These are phyloP conservation scores for Diplodia mutila DNA, from an alignment of 2,329 filamentous ascomycete species.

Conservation along the genomic window DNA sequence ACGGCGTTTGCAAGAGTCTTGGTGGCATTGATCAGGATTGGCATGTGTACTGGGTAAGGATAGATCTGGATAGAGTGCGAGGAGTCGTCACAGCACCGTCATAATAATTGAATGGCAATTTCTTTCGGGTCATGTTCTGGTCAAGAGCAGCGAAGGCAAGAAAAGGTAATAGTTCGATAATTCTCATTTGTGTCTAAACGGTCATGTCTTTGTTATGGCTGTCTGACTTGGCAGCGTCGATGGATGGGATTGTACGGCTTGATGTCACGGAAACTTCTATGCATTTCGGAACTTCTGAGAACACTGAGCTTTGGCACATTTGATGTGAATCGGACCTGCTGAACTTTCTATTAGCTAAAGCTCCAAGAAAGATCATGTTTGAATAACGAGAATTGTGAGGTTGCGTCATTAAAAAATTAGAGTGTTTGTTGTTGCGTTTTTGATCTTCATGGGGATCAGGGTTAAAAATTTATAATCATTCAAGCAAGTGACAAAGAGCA, in stretches of 20 bases:
- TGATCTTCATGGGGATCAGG: conserved; percentile 63
- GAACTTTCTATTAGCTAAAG: neutral
- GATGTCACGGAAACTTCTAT: neutral
- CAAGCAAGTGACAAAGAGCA: conserved; percentile 32
- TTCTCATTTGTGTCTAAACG: neutral
- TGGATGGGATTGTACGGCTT: neutral
- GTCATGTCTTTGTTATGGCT: neutral
- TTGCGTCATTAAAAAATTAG: conserved; percentile 71
- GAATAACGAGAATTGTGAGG: neutral
- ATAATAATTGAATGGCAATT: neutral
- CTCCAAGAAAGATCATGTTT: neutral
- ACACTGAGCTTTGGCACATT: neutral
- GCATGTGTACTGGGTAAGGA: conserved; percentile 61
- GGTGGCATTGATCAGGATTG: conserved; percentile 58
- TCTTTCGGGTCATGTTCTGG: neutral
- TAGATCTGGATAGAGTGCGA: conserved; percentile 40
- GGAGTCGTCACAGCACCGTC: neutral
- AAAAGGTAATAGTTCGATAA: neutral
- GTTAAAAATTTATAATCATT: conserved; percentile 72
- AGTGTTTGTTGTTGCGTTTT: conserved; percentile 66
- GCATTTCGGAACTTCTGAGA: neutral
- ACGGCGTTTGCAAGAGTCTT: conserved; percentile 64
- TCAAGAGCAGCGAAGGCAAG: neutral
- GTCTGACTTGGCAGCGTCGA: neutral
- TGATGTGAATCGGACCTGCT: neutral